Evolutionary conservation across 139 green algal species (phyloP).

Genomic region (Micractinium sp.): DNA sequence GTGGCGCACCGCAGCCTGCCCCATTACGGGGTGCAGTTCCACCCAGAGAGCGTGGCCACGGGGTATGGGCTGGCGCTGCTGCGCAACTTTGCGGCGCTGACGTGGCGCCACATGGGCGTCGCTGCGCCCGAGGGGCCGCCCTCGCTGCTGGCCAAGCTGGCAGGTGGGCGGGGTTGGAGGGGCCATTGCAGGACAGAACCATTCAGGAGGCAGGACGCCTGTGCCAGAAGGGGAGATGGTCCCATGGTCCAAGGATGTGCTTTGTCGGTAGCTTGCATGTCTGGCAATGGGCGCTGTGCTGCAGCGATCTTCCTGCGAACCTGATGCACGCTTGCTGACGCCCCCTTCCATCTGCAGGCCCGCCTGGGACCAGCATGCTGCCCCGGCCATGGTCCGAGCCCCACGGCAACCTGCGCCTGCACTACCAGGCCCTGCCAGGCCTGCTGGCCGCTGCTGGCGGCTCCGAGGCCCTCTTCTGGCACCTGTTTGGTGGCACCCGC

Average conservation of each 20-base stretch:
- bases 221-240: no score
- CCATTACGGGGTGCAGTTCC: slow-evolving; percentile 96
- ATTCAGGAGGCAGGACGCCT: no score
- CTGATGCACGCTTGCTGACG: no score
- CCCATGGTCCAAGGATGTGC: no score
- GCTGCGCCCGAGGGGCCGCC: neutral
- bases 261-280: neutral
- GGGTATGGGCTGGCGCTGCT: slow-evolving; percentile 78
- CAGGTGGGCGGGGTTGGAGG: neutral
- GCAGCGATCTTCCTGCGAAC: no score
- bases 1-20: slow-evolving; percentile 76
- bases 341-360: slow-evolving; percentile 23
- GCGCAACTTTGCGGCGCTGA: slow-evolving; percentile 87
- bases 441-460: slow-evolving; percentile 31
- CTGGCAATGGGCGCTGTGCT: no score
- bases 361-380: slow-evolving; percentile 9
- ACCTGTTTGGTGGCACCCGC: slow-evolving; percentile 42
- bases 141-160: neutral
- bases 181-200: no score
- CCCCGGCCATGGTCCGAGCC: neutral
- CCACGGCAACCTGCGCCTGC: slow-evolving; percentile 31
- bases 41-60: slow-evolving; percentile 93
- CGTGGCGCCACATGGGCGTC: slow-evolving; percentile 23
- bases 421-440: slow-evolving; percentile 32
- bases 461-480: slow-evolving; percentile 45